phyloP scores from a whole-genome alignment of 1,284 basidiomycete genomes.

The Meripilus lineatus region DNA sequence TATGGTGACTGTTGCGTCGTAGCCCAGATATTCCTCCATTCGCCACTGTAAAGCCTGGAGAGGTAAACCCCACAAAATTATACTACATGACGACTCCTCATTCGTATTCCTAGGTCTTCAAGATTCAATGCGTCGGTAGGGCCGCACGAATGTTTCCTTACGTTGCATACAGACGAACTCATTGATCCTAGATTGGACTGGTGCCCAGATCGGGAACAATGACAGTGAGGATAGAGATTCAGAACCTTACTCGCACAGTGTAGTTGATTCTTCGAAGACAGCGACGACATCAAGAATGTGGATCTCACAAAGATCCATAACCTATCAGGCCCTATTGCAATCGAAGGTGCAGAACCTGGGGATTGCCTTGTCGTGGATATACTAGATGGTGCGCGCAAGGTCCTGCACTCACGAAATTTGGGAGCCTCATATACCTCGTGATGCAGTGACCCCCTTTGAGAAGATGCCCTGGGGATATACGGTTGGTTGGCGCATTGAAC shows the following conservation, averaged over 20 bases:
- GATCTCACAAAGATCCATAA: conserved; percentile 68
- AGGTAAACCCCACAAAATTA: conserved; percentile 31
- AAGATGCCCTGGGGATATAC: conserved; percentile 83
- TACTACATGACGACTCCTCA: too few relatives aligned
- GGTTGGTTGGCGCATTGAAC: conserved; percentile 28
- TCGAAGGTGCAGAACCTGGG: conserved; percentile 74
- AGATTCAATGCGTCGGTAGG: conserved; percentile 67
- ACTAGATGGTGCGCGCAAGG: conserved; percentile 59
- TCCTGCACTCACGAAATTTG: background rate
- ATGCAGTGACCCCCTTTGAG: conserved; percentile 60
- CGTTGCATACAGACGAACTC: too few relatives aligned
- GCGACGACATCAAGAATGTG: conserved; percentile 65
- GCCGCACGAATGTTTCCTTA: conserved; percentile 13
- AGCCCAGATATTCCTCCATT: conserved; percentile 69
- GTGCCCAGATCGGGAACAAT: conserved; percentile 72
- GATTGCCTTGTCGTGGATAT: conserved; percentile 79
- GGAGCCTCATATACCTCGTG: background rate
- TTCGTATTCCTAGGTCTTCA: conserved; percentile 46
- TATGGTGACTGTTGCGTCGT: background rate
- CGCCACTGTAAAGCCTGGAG: conserved; percentile 61
- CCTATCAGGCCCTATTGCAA: conserved; percentile 68
- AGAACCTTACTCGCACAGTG: background rate
- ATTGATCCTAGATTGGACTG: conserved; percentile 57
- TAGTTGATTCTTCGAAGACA: conserved; percentile 33
- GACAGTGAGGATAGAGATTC: conserved; percentile 43